Evolutionary conservation across 148 eudicot species (phyloP).

Genomic region (Diospyros kaki): DNA sequence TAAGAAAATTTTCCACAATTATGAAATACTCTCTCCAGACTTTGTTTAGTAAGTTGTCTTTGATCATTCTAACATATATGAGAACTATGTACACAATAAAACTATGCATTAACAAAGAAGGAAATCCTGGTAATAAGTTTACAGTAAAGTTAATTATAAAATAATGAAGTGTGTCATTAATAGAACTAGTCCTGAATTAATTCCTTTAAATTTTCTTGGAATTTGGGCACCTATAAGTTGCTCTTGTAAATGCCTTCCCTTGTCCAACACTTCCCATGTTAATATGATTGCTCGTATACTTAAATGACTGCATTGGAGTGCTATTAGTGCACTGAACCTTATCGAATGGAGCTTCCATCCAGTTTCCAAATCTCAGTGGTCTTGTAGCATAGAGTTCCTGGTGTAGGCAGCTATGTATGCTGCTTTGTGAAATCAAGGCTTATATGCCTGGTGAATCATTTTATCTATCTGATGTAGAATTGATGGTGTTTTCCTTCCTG

Average conservation of each 20-base stretch:
- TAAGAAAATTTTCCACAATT: slow-evolving; percentile 25
- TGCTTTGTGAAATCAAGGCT: neutral
- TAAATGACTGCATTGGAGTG: neutral
- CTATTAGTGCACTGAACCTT: neutral
- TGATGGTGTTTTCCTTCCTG: slow-evolving; percentile 1
- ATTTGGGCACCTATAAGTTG: neutral
- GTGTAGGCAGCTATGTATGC: neutral
- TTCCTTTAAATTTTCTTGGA: neutral
- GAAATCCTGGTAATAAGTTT: neutral
- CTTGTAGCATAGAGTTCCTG: neutral
- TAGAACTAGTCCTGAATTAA: neutral
- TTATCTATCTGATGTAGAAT: neutral
- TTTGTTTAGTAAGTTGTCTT: neutral
- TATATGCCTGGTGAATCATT: neutral
- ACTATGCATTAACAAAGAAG: neutral
- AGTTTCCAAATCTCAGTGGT: neutral
- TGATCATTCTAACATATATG: neutral
- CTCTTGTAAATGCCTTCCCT: neutral
- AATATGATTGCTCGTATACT: neutral
- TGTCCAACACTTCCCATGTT: neutral
- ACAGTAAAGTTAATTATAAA: no score
- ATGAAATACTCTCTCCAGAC: neutral
- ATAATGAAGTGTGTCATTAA: neutral
- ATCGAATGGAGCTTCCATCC: neutral
- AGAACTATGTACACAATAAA: neutral